A percentile compares a stretch with the other conserved stretches of the same genome.
phyloP scores from a whole-genome alignment of 1,284 basidiomycete species.

The Ganoderma meredithae region DNA sequence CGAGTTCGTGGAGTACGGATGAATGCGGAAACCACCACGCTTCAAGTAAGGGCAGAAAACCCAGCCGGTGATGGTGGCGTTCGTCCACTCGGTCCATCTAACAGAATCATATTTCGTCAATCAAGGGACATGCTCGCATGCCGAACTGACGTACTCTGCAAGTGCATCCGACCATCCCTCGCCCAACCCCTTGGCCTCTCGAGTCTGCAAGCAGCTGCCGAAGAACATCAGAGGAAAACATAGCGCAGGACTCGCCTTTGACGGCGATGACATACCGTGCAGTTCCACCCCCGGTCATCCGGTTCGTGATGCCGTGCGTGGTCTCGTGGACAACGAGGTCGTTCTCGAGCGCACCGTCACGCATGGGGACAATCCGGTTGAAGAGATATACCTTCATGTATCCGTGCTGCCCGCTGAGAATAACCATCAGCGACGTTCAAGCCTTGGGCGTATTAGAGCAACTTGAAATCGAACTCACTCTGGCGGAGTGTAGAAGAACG shows the following conservation, averaged over 20 bases:
- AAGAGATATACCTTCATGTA: constrained; percentile 52
- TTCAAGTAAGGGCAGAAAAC: constrained; percentile 49
- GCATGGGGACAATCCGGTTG: constrained; percentile 46
- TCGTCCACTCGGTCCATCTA: constrained; percentile 50
- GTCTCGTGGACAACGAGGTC: constrained; percentile 59
- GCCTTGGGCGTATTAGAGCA: not conserved
- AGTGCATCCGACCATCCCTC: constrained; percentile 64
- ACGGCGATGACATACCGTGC: constrained; percentile 33
- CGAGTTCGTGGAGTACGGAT: constrained; percentile 51
- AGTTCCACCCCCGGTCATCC: constrained; percentile 60
- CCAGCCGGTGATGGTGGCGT: constrained; percentile 47
- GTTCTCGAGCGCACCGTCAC: constrained; percentile 57
- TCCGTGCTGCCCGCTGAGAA: constrained; percentile 23
- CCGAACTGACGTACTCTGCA: constrained; percentile 48
- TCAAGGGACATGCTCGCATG: no score
- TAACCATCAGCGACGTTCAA: not conserved
- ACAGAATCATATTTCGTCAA: no score
- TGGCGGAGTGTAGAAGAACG: constrained; percentile 34
- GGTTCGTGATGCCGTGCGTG: constrained; percentile 59
- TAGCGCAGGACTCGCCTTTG: not conserved
- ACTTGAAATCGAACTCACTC: not conserved
- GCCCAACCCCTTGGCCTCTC: constrained; percentile 58
- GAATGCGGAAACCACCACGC: constrained; percentile 46
- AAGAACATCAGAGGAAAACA: not conserved
- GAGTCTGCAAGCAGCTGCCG: constrained; percentile 53